Evolutionary conservation across 2,329 filamentous ascomycete genomes (phyloP), one percentile per base, ranked within the genome.

Genomic region (Talaromyces sp.): DNA sequence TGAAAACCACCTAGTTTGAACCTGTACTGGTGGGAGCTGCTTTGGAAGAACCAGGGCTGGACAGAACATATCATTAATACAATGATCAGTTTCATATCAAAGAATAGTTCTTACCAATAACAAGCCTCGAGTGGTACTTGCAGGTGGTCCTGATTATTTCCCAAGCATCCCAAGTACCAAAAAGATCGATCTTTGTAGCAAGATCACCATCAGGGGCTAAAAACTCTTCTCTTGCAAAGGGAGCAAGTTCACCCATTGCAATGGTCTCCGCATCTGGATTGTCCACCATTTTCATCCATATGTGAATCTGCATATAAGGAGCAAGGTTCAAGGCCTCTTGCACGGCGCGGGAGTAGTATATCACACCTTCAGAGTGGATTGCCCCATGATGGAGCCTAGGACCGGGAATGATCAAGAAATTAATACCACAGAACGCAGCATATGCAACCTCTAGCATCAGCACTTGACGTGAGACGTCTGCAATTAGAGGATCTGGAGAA

Each of bases 101-200:
- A n/a, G 11, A 1, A n/a, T n/a, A n/a, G 11, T 19, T 59, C 91
- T 80, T 88, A 96, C 93, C 90, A 75, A 97, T 86, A 69, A 86
- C 89, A 41, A 99, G 81, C 72, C 91, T 86, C 60, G 83, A 78
- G 74, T 88, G 89, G 76, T 99, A 98, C 77, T 88, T 89, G 83
- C 92, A 97, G 60, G 91, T 81, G 58, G 87, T 88, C 58, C 95
- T 85, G 69, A 99, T 89, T 24, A 88, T 82, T 73, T 99, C 89
- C 95, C 95, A 99, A 1, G 89, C 88, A 75, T 98, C 93, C 96
- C 96, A 99, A 2, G 88, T 83, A 58, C 87, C 87, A 74, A 91
- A 95, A 0, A 89, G 74, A 68, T 93, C 89, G 62, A 88, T 78
- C 24, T 86, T 82, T 32, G 80, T 77, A 7, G 69, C 68, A 35